Evolutionary conservation across 164 flowering plant species (phyloP), one percentile per base, ranked within the genome.

Genomic region (Vitis vinifera): DNA sequence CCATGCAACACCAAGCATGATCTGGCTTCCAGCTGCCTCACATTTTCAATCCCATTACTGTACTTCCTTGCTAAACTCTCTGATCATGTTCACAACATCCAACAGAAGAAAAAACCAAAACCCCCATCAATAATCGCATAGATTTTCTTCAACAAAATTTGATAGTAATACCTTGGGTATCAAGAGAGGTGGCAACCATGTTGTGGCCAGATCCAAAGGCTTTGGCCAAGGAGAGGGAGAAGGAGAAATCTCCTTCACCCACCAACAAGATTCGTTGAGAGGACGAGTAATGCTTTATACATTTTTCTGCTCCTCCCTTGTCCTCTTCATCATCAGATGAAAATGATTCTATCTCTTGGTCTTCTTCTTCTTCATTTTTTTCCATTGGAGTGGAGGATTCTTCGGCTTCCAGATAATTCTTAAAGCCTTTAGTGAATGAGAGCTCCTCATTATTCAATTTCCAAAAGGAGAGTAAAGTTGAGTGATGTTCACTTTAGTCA

Each of bases 161-260:
- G 44, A 37, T 37, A 37, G 0, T 37, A 37, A 37, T 37, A 37
- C 44, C 44, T 37, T 69, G 75, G 11, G 78, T 62, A 19, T 85
- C 86, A 48, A 87, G 74, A n/a, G 82, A 80, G 30, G 91, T 81
- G 65, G 88, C 80, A 15, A 81, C 78, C 66, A 87, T 76, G 79
- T 85, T 85, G 67, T 58, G 55, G 48, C 89, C 85, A 30, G 78
- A 84, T 5, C 84, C 82, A 64, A 87, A 87, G 57, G 76, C 76
- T 17, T 47, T 74, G 47, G 89, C 89, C 52, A 87, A 70, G 11
- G 73, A 75, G 13, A 77, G 78, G n/a, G 88, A 64, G 75, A 86
- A 85, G 11, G 89, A 87, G 64, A 82, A 87, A 49, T 87, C 86
- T 14, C 89, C 91, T 66, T 87, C 89, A 10, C 91, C 91, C 0